Evolutionary conservation across 257 asterid species (phyloP).

Genomic region (Solanum ahanhuiri): DNA sequence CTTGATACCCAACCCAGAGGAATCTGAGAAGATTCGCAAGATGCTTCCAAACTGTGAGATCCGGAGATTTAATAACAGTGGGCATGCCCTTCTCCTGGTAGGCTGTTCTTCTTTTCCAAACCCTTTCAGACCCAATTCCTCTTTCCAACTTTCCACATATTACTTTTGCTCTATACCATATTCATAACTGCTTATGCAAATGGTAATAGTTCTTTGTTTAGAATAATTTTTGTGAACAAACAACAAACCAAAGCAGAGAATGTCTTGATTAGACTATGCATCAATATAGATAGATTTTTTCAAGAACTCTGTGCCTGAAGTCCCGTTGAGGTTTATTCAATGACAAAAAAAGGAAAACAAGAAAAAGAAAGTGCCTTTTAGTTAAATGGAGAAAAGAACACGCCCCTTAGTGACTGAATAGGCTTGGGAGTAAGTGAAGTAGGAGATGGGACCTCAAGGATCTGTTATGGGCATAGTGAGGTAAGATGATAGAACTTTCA

Average conservation of each 20-base stretch:
- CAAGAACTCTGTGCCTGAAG: neutral
- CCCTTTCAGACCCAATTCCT: neutral
- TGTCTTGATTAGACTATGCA: neutral
- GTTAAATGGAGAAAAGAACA: neutral
- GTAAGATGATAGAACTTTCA: neutral
- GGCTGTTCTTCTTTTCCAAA: constrained; percentile 1
- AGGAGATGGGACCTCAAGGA: neutral
- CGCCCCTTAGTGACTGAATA: neutral
- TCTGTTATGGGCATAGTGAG: neutral
- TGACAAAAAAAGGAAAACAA: neutral
- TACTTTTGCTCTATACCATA: neutral
- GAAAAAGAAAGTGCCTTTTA: neutral
- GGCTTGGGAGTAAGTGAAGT: neutral
- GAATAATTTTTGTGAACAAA: neutral
- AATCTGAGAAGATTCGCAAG: constrained; percentile 55
- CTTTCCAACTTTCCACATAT: neutral
- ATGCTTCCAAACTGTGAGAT: constrained; percentile 52
- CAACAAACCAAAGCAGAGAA: neutral
- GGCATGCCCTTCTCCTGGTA: constrained; percentile 84
- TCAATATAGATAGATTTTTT: neutral
- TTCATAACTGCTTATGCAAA: neutral
- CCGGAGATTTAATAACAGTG: constrained; percentile 46
- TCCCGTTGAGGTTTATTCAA: neutral
- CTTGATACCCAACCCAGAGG: constrained; percentile 63
- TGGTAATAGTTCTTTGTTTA: neutral